A percentile compares a stretch with the other conserved stretches of the same genome.
phyloP scores from a whole-genome alignment of 805 yeast species.

The Saccharomycopsis olivae region DNA sequence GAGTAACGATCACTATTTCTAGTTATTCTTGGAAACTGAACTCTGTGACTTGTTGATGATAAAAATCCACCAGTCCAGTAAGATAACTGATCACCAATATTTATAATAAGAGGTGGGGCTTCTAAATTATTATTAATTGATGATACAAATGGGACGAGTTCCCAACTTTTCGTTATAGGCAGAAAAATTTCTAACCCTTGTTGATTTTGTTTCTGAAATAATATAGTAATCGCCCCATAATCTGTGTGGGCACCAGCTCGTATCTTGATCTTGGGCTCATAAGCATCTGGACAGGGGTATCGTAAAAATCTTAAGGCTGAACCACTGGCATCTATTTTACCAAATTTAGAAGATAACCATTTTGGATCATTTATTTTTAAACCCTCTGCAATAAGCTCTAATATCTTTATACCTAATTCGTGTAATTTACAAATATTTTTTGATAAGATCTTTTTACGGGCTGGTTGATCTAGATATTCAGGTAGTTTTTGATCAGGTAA shows the following conservation, averaged over 20 bases:
- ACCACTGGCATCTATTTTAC: conserved; percentile 42
- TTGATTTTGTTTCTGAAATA: conserved; percentile 60
- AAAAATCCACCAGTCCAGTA: conserved; percentile 75
- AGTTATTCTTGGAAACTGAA: conserved; percentile 45
- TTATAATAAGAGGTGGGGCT: conserved; percentile 68
- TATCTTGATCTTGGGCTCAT: conserved; percentile 41
- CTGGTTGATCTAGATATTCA: conserved; percentile 34
- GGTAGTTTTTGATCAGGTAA: conserved; percentile 34
- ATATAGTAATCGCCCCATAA: conserved; percentile 63
- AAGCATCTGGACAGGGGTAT: conserved; percentile 50
- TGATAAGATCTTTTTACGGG: conserved; percentile 31
- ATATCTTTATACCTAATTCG: conserved; percentile 36
- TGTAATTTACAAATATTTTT: conserved; percentile 36
- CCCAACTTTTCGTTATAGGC: conserved; percentile 44
- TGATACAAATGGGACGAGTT: conserved; percentile 51
- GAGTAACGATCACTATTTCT: conserved; percentile 61
- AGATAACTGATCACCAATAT: conserved; percentile 67
- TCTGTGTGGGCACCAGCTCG: conserved; percentile 86
- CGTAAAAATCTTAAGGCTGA: conserved; percentile 60
- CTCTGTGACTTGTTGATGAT: conserved; percentile 67
- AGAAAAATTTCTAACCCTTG: conserved; percentile 60
- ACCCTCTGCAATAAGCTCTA: conserved; percentile 50
- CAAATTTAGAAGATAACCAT: conserved; percentile 58
- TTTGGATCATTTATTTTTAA: conserved; percentile 47
- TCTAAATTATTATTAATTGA: conserved; percentile 29